Evolutionary conservation across 1,284 basidiomycete genomes (phyloP), one percentile per base, ranked within the genome.

Genomic region (Cutaneotrichosporon sp.): DNA sequence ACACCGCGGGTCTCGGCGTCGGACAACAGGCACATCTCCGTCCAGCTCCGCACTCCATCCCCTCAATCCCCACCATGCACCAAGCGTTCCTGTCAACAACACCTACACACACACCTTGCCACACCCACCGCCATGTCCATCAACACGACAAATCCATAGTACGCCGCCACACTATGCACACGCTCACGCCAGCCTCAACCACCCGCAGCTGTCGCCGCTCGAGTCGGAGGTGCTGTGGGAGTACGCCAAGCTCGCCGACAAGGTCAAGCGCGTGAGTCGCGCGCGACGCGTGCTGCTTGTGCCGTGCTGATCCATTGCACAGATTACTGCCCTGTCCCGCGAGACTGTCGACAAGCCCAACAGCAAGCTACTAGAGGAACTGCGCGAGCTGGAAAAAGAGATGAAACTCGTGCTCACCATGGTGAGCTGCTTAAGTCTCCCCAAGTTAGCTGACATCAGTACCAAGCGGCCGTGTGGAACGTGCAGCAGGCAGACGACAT

Each of bases 401-500:
- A 93, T 97, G 87, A 90, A 90, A 7, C 80, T 98, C 36, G 90
- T 94, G 0, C 76, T 93, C 66, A 94, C 91, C 0, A 73, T 93
- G 75, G 90, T 89, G 64, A 60, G 82, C 78, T 20, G 23, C 2
- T 15, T 9, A 15, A 36, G 4, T 10, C 18, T 34, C 17, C 10
- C 17, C 37, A n/a, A n/a, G n/a, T n/a, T 4, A 22, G 35, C 51
- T 53, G 23, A 45, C 40, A n/a, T 4, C 72, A 94, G 86, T 94
- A 90, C 80, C 90, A 92, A 76, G 90, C 90, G 0, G 91, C 90
- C 14, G 91, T 96, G 0, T 97, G 90, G 90, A 88, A 87, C 9
- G 86, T 93, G 43, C 86, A 96, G 65, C 88, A 90, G 69, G 88
- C 40, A 14, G 22, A 46, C 33, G 18, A 35, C 22, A 37, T 54